Conservation (phyloP, 345 rosid genomes). For the Corchorus capsularis region DNA sequence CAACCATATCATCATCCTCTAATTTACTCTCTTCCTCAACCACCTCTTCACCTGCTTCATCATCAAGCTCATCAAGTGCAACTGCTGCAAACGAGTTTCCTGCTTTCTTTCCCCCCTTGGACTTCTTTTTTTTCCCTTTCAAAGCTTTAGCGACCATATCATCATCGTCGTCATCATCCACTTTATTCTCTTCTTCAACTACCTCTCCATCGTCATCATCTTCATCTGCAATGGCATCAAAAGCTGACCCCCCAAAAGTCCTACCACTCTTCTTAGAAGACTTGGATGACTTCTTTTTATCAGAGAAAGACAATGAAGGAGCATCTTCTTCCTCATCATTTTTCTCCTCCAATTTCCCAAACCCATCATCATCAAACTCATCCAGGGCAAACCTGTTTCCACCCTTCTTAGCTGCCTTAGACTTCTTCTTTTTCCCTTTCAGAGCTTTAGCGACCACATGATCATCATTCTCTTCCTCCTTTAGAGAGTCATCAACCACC, state of each 20-base stretch:
- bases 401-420: conserved; percentile 43
- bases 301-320: conserved; percentile 48
- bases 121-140: conserved; percentile 54
- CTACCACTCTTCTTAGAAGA: conserved; percentile 56
- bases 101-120: conserved; percentile 42
- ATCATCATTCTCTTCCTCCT: conserved; percentile 25
- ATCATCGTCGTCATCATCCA: conserved; percentile 39
- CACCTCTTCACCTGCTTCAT: conserved; percentile 30
- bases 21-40: conserved; percentile 16
- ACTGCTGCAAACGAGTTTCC: conserved; percentile 27
- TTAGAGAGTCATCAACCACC: too few species aligned
- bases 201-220: neutral
- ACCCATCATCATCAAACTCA: conserved; percentile 38
- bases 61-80: conserved; percentile 40
- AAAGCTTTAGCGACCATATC: conserved; percentile 39
- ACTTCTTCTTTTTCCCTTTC: conserved; percentile 54
- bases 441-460: conserved; percentile 40
- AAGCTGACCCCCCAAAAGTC: conserved; percentile 17
- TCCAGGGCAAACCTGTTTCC: conserved; percentile 32
- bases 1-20: conserved; percentile 41
- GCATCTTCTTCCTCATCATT: conserved; percentile 42
- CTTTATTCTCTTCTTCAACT: conserved; percentile 31
- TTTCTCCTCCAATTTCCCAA: conserved; percentile 29
- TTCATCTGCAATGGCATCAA: conserved; percentile 2
- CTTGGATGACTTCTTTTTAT: conserved; percentile 80